Conservation (phyloP, 768 basidiomycete species). For the Gloeostereum incarnatum region DNA sequence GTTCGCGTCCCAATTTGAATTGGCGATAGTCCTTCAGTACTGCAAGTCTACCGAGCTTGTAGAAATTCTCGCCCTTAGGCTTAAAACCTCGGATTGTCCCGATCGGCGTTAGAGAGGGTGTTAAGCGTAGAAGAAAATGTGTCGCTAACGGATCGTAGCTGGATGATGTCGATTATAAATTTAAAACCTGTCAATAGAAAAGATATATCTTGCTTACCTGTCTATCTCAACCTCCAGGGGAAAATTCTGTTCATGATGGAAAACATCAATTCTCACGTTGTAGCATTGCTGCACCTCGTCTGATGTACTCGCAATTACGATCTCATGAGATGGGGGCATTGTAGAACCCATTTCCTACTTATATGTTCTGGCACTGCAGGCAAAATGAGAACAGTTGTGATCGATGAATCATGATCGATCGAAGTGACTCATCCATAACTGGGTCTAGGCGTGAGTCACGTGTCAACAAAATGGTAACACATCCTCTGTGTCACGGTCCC, state of each 20-base stretch:
- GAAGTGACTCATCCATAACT: too few relatives aligned
- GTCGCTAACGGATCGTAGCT: slow-evolving; percentile 57
- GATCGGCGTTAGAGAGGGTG: slow-evolving; percentile 49
- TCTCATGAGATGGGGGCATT: slow-evolving; percentile 42
- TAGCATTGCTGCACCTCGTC: slow-evolving; percentile 58
- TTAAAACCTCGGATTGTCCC: slow-evolving; percentile 58
- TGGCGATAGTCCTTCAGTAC: slow-evolving; percentile 59
- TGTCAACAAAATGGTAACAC: too few relatives aligned
- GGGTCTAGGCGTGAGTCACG: too few relatives aligned
- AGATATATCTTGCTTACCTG: slow-evolving; percentile 33
- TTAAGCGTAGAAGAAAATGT: slow-evolving; percentile 66
- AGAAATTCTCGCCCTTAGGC: slow-evolving; percentile 31
- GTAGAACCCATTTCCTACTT: too few relatives aligned
- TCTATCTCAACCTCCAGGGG: slow-evolving; percentile 70
- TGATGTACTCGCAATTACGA: slow-evolving; percentile 36
- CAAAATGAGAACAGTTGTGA: too few relatives aligned
- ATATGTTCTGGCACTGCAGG: too few relatives aligned
- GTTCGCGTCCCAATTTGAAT: slow-evolving; percentile 53
- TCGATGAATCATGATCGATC: too few relatives aligned
- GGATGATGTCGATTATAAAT: slow-evolving; percentile 7
- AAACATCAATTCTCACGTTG: slow-evolving; percentile 50
- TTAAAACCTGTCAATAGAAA: slow-evolving; percentile 7
- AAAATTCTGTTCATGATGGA: slow-evolving; percentile 61
- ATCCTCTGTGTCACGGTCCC: too few relatives aligned
- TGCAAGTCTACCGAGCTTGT: slow-evolving; percentile 68